A percentile compares a stretch with the other conserved stretches of the same genome.
phyloP scores from a whole-genome alignment of 768 basidiomycete genomes.

The Suillus cothurnatus region DNA sequence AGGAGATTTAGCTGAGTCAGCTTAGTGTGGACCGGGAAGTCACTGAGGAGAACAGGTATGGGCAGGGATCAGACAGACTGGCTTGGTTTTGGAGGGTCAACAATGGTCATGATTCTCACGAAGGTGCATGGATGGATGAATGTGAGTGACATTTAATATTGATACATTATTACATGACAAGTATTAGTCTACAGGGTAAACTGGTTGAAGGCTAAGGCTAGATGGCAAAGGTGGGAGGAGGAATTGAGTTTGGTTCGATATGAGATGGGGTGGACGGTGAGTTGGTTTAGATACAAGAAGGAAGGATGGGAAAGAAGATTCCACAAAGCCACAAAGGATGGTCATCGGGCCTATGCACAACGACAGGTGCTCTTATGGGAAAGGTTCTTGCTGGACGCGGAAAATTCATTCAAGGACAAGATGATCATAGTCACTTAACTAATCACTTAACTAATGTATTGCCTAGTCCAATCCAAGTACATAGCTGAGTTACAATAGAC shows the following conservation, averaged over 20 bases:
- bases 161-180: not conserved
- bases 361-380: not conserved
- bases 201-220: conserved; percentile 19
- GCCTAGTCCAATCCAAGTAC: too few relatives aligned
- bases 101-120: not conserved
- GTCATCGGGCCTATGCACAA: conserved; percentile 3
- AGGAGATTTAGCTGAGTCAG: too few relatives aligned
- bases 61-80: too few relatives aligned
- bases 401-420: not conserved
- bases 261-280: conserved; percentile 23
- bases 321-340: not conserved
- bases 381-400: not conserved
- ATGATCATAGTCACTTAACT: not conserved
- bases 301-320: not conserved
- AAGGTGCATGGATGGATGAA: conserved; percentile 5
- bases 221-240: conserved; percentile 21
- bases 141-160: not conserved
- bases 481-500: too few relatives aligned
- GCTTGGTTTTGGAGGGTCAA: too few relatives aligned
- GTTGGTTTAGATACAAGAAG: conserved; percentile 12
- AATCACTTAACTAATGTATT: not conserved
- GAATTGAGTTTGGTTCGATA: conserved; percentile 18
- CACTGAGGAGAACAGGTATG: too few relatives aligned
- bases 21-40: too few relatives aligned
- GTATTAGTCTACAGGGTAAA: conserved; percentile 11